Percentiles rank a stretch among this genome's conserved stretches.
Conservation (phyloP, 169 alveolate species). For the Amoebophrya sp. region DNA sequence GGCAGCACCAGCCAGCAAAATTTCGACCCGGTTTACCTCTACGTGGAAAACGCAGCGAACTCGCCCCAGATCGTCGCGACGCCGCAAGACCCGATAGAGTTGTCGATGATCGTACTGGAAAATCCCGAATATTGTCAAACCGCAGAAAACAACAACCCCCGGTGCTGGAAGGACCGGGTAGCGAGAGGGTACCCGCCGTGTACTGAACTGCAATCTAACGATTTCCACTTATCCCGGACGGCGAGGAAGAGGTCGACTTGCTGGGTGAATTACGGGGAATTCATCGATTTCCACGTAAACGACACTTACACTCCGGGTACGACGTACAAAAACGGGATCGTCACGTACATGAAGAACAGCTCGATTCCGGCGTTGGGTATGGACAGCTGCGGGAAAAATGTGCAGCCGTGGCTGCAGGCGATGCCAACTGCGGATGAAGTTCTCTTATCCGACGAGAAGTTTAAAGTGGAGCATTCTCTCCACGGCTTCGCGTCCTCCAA, state of each 20-base stretch:
- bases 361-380: not conserved
- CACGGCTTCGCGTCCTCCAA: not conserved
- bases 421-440: too few species aligned
- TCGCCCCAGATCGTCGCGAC: not conserved
- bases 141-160: too few species aligned
- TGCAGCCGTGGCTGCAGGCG: too few species aligned
- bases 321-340: not conserved
- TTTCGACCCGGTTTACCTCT: not conserved
- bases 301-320: not conserved
- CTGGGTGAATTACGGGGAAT: not conserved
- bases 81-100: not conserved
- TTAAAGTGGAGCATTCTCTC: not conserved
- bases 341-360: not conserved
- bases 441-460: too few species aligned
- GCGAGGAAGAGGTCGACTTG: not conserved
- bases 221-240: not conserved
- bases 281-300: not conserved
- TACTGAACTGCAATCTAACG: not conserved
- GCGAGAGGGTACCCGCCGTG: not conserved
- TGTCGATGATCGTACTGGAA: not conserved
- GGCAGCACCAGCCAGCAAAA: not conserved
- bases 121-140: not conserved
- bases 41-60: not conserved
- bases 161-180: slow-evolving; percentile 9
- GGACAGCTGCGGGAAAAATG: not conserved